These are phyloP conservation scores for Trypanosoma vivax DNA, from an alignment of 208 protist genomes.

Conservation along the genomic window DNA sequence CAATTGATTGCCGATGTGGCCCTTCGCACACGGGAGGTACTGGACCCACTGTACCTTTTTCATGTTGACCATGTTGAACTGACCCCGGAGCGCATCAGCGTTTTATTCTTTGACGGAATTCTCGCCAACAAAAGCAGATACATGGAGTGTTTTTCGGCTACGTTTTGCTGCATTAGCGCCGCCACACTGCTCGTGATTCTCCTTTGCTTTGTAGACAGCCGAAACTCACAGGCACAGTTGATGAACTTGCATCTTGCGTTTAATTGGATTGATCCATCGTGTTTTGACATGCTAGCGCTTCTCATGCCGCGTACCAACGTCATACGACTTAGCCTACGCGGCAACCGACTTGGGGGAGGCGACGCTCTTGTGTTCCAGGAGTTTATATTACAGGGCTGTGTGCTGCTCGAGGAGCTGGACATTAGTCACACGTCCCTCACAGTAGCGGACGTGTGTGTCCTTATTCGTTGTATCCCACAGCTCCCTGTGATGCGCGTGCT, in stretches of 20 bases:
- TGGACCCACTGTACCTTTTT: slow-evolving; percentile 36
- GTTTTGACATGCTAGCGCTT: slow-evolving; percentile 40
- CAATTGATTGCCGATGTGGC: slow-evolving; percentile 61
- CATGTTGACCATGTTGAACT: slow-evolving; percentile 60
- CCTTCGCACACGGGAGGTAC: slow-evolving; percentile 25
- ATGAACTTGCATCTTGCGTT: slow-evolving; percentile 61
- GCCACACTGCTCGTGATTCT: slow-evolving; percentile 57
- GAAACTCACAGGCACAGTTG: slow-evolving; percentile 17
- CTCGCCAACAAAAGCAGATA: slow-evolving; percentile 3
- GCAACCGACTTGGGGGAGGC: slow-evolving; percentile 48
- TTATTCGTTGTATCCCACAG: slow-evolving; percentile 59
- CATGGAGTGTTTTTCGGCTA: slow-evolving; percentile 56
- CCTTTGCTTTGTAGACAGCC: slow-evolving; percentile 19
- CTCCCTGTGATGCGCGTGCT: slow-evolving; percentile 47
- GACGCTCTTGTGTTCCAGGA: slow-evolving; percentile 39
- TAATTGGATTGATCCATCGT: slow-evolving; percentile 41
- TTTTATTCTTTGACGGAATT: slow-evolving; percentile 64
- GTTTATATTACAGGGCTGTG: slow-evolving; percentile 57
- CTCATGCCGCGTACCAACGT: slow-evolving; percentile 44
- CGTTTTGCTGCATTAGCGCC: slow-evolving; percentile 56
- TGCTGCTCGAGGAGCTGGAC: slow-evolving; percentile 61
- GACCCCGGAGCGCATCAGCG: slow-evolving; percentile 45
- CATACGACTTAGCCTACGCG: slow-evolving; percentile 48
- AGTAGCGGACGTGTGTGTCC: slow-evolving; percentile 28
- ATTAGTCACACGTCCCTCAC: slow-evolving; percentile 59